Evolutionary conservation across 1,139 yeast genomes (phyloP), one percentile per base, ranked within the genome.

Genomic region (Sugiyamaella pinicola): DNA sequence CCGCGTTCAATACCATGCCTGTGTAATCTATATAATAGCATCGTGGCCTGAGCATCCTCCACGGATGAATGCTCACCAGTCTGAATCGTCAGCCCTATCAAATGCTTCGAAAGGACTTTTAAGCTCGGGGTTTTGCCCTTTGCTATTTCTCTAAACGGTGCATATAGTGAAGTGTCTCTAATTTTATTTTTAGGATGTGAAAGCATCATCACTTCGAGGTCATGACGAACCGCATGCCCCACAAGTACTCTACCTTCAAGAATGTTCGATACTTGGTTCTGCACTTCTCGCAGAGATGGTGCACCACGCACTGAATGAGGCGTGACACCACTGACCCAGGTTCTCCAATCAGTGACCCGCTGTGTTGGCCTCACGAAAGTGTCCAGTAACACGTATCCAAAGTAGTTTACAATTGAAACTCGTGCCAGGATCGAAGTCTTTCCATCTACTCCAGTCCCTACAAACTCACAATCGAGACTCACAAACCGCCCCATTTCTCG

Each of bases 391-490:
- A 82, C 77, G 60, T 80, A 79, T 0, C 98, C 97, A 65, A 80
- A 85, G 65, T 77, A 88, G 67, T 91, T 89, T 3, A 91, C 96
- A 10, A 91, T 73, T 0, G 96, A 87, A 0, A 90, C 91, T 60
- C 98, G 77, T 0, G 96, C 97, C 28, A 91, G 74, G 1, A 84
- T 91, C 4, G 91, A 84, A 2, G 58, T 53, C 43, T 77, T 80
- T 6, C 95, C 95, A 18, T 82, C 83, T 1, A 79, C 80, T 0
- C 96, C 97, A 0, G 86, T 84, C 4, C 97, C 97, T 1, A 91
- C 97, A 74, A 91, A 90, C 64, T 91, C 98, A 74, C 97, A 90
- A 71, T 91, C 98, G 55, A 91, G 80, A 0, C 96, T 90, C 6
- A 91, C 61, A 61, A 80, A 89, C 62, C 79, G 85, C 0, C 96